These are phyloP conservation scores for Sugiyamaella chiloensis DNA, from an alignment of 805 yeast species.

Conservation along the genomic window DNA sequence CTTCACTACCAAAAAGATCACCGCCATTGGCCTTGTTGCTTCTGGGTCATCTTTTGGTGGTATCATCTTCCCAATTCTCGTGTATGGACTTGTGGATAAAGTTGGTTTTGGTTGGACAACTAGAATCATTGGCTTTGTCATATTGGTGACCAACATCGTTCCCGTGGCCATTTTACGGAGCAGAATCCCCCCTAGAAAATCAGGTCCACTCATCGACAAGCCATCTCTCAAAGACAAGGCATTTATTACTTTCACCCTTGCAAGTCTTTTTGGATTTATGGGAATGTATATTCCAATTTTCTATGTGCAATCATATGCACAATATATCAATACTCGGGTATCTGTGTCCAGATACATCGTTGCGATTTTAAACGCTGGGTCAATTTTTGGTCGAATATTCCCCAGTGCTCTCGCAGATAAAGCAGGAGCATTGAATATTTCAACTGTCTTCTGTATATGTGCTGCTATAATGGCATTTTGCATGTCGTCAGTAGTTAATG, in stretches of 20 bases:
- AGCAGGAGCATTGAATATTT: conserved; percentile 45
- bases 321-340: conserved; percentile 16
- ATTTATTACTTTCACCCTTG: conserved; percentile 19
- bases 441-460: conserved; percentile 30
- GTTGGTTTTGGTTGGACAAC: conserved; percentile 56
- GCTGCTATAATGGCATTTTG: conserved; percentile 33
- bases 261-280: conserved; percentile 21
- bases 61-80: conserved; percentile 44
- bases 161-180: conserved; percentile 7
- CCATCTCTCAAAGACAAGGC: conserved; percentile 26
- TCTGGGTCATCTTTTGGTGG: conserved; percentile 55
- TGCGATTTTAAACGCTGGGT: conserved; percentile 32
- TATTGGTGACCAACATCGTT: conserved; percentile 15
- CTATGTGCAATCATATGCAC: conserved; percentile 30
- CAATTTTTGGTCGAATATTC: conserved; percentile 47
- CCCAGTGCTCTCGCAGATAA: conserved; percentile 47
- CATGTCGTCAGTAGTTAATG: conserved; percentile 17
- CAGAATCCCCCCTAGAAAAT: conserved; percentile 11
- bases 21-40: conserved; percentile 48
- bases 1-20: conserved; percentile 44
- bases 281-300: conserved; percentile 33
- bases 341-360: conserved; percentile 27
- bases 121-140: conserved; percentile 44
- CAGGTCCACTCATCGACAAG: conserved; percentile 18
- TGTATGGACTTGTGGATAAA: conserved; percentile 39